Percentiles rank a stretch among this genome's conserved stretches.
phyloP scores from a whole-genome alignment of 306 rosid genomes.

The Cucumis cinereus region DNA sequence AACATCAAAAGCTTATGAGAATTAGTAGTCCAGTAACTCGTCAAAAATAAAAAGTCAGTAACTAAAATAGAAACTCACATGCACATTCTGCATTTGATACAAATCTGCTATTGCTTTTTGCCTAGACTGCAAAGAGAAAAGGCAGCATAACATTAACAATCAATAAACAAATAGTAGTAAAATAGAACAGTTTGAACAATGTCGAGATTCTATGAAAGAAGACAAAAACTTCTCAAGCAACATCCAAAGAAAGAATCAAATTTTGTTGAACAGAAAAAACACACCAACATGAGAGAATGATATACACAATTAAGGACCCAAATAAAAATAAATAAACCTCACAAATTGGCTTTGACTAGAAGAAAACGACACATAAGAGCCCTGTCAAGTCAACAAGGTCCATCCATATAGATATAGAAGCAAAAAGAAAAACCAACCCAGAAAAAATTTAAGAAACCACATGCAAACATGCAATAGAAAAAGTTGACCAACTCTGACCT shows the following conservation, averaged over 20 bases:
- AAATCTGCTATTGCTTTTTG: constrained; percentile 15
- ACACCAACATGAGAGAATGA: background rate
- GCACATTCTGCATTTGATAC: background rate
- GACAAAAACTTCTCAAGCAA: background rate
- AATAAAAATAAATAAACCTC: background rate
- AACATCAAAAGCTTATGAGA: background rate
- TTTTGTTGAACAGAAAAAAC: background rate
- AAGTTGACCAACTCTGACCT: background rate
- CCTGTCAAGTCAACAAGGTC: background rate
- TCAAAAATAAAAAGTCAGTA: background rate
- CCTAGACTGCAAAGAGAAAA: constrained; percentile 12
- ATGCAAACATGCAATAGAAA: background rate
- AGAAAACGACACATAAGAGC: background rate
- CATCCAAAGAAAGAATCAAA: background rate
- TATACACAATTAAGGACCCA: background rate
- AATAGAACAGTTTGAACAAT: background rate
- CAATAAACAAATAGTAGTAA: background rate
- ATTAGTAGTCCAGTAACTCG: background rate
- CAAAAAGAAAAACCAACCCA: background rate
- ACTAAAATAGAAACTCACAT: constrained; percentile 10
- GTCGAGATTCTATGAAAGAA: background rate
- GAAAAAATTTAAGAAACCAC: background rate
- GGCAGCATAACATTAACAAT: background rate
- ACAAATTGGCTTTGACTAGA: background rate
- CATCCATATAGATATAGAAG: background rate